These are phyloP conservation scores for Bruguiera hainesii DNA, from an alignment of 441 rosid genomes.

Conservation along the genomic window DNA sequence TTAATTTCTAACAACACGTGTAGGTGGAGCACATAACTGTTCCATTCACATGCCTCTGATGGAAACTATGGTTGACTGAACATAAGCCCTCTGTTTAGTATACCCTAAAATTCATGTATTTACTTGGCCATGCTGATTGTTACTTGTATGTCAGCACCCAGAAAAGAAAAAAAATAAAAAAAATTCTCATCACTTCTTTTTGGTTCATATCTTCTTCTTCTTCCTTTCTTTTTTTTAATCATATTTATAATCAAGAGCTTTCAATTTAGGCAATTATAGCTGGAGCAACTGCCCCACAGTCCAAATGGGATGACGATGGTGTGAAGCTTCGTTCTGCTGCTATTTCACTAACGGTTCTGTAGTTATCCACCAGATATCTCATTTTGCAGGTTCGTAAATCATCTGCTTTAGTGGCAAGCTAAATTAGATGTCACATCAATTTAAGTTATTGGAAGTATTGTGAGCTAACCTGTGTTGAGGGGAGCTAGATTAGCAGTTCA, in stretches of 20 bases:
- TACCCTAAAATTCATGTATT: background rate
- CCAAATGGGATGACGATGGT: conserved; percentile 79
- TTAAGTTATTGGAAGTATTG: background rate
- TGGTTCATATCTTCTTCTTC: background rate
- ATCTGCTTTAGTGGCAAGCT: background rate
- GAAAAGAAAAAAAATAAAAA: background rate
- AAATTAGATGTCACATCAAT: background rate
- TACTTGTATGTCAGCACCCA: background rate
- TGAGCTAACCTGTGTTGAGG: background rate
- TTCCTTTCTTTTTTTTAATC: background rate
- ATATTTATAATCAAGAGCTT: background rate
- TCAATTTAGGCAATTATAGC: conserved; percentile 58
- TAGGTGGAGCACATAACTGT: background rate
- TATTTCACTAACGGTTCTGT: conserved; percentile 59
- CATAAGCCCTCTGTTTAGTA: background rate
- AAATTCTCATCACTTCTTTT: background rate
- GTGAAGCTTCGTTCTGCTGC: conserved; percentile 88
- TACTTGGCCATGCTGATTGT: background rate
- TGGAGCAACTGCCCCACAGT: conserved; percentile 86
- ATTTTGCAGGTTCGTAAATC: conserved; percentile 25
- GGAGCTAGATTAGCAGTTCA: background rate
- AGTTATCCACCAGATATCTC: conserved; percentile 15
- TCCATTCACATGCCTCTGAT: background rate
- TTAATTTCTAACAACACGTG: background rate
- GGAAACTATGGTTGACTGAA: background rate